Percentiles rank a stretch among this genome's conserved stretches.
phyloP scores from a whole-genome alignment of 139 green algal species.

The Coelastrella sp. region DNA sequence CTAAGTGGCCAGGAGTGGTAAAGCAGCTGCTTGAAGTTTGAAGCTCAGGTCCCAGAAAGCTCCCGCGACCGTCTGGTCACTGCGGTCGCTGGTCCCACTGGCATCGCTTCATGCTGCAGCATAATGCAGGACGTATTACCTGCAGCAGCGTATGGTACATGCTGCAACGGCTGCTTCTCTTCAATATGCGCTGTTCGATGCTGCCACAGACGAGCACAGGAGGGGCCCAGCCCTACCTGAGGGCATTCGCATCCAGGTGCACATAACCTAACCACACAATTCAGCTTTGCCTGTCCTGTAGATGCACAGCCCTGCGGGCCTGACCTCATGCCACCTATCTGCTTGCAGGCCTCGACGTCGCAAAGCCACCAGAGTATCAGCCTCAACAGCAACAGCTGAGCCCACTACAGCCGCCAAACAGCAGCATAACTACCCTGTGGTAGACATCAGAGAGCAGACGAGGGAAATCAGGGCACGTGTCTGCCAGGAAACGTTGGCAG shows the following conservation, averaged over 20 bases:
- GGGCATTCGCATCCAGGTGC: neutral
- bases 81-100: too few species aligned
- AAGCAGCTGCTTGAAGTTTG: too few species aligned
- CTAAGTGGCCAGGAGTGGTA: too few species aligned
- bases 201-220: neutral
- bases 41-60: too few species aligned
- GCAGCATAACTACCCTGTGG: neutral
- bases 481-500: slow-evolving; percentile 1
- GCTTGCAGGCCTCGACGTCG: neutral
- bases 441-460: slow-evolving; percentile 19
- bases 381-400: neutral
- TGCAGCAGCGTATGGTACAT: too few species aligned
- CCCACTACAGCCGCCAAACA: neutral
- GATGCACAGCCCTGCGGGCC: neutral
- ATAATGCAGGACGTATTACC: too few species aligned
- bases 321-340: too few species aligned
- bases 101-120: too few species aligned
- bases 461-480: slow-evolving; percentile 21
- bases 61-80: too few species aligned
- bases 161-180: too few species aligned
- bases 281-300: neutral
- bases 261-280: neutral
- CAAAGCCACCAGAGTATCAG: neutral
- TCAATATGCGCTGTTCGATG: neutral
- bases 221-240: neutral